Percentiles rank a stretch among this genome's conserved stretches.
Conservation (phyloP, 306 rosid genomes). For the Medicago ruthenica region DNA sequence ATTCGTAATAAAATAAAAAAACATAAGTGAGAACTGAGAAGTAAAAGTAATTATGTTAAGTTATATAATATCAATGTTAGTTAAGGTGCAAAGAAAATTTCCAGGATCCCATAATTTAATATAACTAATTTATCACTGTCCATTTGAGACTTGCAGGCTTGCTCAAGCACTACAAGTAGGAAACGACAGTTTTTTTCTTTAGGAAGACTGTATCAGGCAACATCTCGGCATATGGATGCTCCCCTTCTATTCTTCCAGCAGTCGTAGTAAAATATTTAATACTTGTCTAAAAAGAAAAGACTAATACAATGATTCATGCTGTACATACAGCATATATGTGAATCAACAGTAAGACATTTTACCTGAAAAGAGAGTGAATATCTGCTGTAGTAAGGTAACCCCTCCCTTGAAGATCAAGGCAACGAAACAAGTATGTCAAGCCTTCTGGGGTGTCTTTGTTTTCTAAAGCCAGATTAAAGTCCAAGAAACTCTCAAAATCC, state of each 20-base stretch:
- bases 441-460: slow-evolving; percentile 99
- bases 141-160: slow-evolving; percentile 72
- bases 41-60: neutral
- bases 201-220: slow-evolving; percentile 87
- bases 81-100: slow-evolving; percentile 11
- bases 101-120: neutral
- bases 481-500: slow-evolving; percentile 88
- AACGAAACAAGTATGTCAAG: slow-evolving; percentile 88
- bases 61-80: slow-evolving; percentile 9
- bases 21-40: slow-evolving; percentile 8
- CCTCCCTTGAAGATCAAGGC: slow-evolving; percentile 98
- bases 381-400: slow-evolving; percentile 94
- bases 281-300: slow-evolving; percentile 20
- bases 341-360: slow-evolving; percentile 32
- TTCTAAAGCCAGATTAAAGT: slow-evolving; percentile 95
- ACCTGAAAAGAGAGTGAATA: slow-evolving; percentile 98
- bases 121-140: slow-evolving; percentile 56
- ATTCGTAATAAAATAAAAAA: neutral
- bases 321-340: slow-evolving; percentile 11
- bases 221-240: slow-evolving; percentile 77
- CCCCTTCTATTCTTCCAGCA: slow-evolving; percentile 92
- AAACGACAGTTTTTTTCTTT: slow-evolving; percentile 70
- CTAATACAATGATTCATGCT: neutral
- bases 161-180: slow-evolving; percentile 78
- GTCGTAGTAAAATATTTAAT: slow-evolving; percentile 35